Conservation (phyloP, 179 eudicot species). For the Pouteria campechiana region DNA sequence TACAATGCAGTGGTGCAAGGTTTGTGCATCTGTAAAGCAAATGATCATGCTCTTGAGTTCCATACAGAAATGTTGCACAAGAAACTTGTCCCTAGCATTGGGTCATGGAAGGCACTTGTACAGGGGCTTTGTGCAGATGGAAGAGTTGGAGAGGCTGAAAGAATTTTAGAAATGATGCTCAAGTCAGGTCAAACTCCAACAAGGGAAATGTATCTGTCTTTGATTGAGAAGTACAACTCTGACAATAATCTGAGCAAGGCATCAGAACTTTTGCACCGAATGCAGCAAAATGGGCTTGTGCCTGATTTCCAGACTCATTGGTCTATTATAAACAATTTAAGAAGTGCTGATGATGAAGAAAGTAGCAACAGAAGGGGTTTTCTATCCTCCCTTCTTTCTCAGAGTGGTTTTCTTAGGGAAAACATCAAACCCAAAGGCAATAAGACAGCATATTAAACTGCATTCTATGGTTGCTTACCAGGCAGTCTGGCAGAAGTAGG, state of each 20-base stretch:
- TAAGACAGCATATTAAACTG: no score
- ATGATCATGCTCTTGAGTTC: constrained; percentile 48
- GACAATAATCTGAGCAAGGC: constrained; percentile 52
- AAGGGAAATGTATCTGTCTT: constrained; percentile 31
- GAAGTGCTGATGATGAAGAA: constrained; percentile 21
- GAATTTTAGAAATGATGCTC: constrained; percentile 33
- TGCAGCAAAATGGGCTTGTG: constrained; percentile 66
- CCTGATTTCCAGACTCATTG: constrained; percentile 79
- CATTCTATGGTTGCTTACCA: no score
- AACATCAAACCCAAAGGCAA: no score
- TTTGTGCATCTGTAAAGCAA: constrained; percentile 16
- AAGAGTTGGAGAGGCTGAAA: constrained; percentile 42
- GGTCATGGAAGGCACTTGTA: constrained; percentile 40
- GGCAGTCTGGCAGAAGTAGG: no score
- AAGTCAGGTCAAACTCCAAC: constrained; percentile 44
- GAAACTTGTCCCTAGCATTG: constrained; percentile 35
- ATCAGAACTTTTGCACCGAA: constrained; percentile 35
- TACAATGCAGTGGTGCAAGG: constrained; percentile 43
- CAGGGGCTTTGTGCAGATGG: constrained; percentile 26
- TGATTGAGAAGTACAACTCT: constrained; percentile 32
- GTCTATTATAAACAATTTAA: constrained; percentile 66
- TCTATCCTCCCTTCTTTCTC: constrained; percentile 56
- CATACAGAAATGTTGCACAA: constrained; percentile 50
- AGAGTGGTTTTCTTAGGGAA: constrained; percentile 40
- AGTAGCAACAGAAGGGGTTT: constrained; percentile 25